Percentiles rank a stretch among this genome's conserved stretches.
Evolutionary conservation across 2,329 filamentous ascomycete species (phyloP).

Genomic region (Sclerotinia subarctica): DNA sequence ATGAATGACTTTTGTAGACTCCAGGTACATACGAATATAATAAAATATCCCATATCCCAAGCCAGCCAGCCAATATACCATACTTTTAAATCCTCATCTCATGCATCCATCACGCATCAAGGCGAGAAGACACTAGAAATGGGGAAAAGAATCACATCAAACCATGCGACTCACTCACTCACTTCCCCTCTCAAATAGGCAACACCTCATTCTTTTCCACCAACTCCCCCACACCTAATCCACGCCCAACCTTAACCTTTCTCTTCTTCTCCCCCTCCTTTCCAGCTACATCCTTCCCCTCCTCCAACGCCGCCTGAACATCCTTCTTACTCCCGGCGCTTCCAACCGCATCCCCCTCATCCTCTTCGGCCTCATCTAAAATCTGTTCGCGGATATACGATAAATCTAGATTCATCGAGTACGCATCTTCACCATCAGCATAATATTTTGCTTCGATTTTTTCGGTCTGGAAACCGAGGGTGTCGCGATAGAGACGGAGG

Average conservation of each 20-base stretch:
- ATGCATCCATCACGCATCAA: background rate
- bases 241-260: constrained; percentile 81
- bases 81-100: background rate
- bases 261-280: constrained; percentile 62
- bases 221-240: constrained; percentile 72
- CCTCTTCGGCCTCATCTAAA: constrained; percentile 40
- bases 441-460: constrained; percentile 91
- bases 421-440: constrained; percentile 95
- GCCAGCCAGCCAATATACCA: background rate
- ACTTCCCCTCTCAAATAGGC: background rate
- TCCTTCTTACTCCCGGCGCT: constrained; percentile 52
- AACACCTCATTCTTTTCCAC: constrained; percentile 64
- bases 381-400: constrained; percentile 54
- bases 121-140: background rate
- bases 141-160: too few relatives aligned
- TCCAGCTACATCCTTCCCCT: constrained; percentile 67
- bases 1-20: constrained; percentile 13
- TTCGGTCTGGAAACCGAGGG: constrained; percentile 82
- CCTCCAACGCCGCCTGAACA: constrained; percentile 55
- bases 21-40: background rate
- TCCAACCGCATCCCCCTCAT: constrained; percentile 68
- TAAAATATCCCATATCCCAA: background rate
- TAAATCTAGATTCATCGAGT: constrained; percentile 87
- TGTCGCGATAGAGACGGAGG: constrained; percentile 87
- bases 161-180: background rate